These are phyloP conservation scores for Tardiomyces digboiensis DNA, from an alignment of 1,139 yeast genomes.

Conservation along the genomic window DNA sequence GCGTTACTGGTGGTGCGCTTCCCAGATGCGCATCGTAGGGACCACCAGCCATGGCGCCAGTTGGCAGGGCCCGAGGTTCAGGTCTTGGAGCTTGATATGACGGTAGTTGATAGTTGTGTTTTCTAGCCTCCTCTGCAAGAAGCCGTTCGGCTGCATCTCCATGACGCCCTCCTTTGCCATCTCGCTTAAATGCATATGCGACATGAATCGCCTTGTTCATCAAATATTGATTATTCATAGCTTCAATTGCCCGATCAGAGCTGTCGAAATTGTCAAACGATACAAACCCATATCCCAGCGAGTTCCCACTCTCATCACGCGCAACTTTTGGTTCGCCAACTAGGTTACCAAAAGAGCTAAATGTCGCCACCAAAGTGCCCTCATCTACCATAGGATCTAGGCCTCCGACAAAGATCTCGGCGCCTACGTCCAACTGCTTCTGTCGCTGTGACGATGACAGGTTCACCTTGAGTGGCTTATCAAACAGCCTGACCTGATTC, in stretches of 20 bases:
- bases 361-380: slow-evolving; percentile 46
- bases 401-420: slow-evolving; percentile 66
- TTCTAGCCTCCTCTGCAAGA: slow-evolving; percentile 34
- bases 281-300: slow-evolving; percentile 58
- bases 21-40: too few relatives aligned
- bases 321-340: slow-evolving; percentile 42
- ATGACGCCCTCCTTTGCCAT: slow-evolving; percentile 48
- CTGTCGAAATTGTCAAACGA: slow-evolving; percentile 53
- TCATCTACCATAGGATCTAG: slow-evolving; percentile 64
- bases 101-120: background rate
- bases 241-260: slow-evolving; percentile 64
- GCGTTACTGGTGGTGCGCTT: too few relatives aligned
- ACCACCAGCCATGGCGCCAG: too few relatives aligned
- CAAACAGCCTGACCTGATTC: slow-evolving; percentile 55
- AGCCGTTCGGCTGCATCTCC: slow-evolving; percentile 76
- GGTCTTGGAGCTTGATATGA: background rate
- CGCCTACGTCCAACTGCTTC: slow-evolving; percentile 49
- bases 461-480: slow-evolving; percentile 53
- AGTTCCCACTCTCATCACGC: slow-evolving; percentile 42
- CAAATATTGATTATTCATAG: slow-evolving; percentile 59
- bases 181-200: slow-evolving; percentile 66
- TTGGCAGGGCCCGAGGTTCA: too few relatives aligned
- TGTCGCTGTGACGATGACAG: slow-evolving; percentile 33
- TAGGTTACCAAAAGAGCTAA: slow-evolving; percentile 61
- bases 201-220: slow-evolving; percentile 57